Conservation (phyloP, 805 yeast species). For the Candida easanensis region DNA sequence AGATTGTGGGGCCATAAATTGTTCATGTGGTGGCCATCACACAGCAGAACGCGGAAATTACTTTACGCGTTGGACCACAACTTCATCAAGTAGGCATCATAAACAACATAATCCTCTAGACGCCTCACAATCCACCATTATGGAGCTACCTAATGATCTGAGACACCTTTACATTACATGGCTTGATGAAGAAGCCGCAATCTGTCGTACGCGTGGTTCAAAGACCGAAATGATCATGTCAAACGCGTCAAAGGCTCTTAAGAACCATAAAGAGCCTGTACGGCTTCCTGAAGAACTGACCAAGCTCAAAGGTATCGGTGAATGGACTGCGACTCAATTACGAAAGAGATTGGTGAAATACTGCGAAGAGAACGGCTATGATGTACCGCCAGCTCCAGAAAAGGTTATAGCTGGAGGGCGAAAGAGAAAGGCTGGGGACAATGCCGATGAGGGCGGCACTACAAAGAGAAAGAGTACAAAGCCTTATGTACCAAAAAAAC, state of each 20-base stretch:
- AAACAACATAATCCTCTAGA: too few relatives aligned
- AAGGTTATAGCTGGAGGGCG: conserved; percentile 12
- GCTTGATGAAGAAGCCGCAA: conserved; percentile 52
- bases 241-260: conserved; percentile 54
- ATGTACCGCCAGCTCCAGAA: conserved; percentile 36
- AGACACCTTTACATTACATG: conserved; percentile 53
- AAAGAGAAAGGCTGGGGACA: conserved; percentile 10
- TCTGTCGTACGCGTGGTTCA: conserved; percentile 45
- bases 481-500: conserved; percentile 64
- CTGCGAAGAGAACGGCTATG: conserved; percentile 53
- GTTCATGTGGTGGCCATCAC: too few relatives aligned
- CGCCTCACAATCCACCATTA: too few relatives aligned
- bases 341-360: conserved; percentile 44
- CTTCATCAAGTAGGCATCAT: too few relatives aligned
- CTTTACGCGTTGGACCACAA: too few relatives aligned
- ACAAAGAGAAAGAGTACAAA: conserved; percentile 26
- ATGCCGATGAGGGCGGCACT: conserved; percentile 2
- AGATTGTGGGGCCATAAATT: too few relatives aligned
- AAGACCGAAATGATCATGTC: conserved; percentile 51
- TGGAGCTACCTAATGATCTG: conserved; percentile 42
- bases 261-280: conserved; percentile 42
- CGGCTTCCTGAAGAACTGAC: conserved; percentile 55
- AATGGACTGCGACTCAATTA: conserved; percentile 55
- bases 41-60: too few relatives aligned
- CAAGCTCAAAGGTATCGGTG: conserved; percentile 69